phyloP scores from a whole-genome alignment of 371 early-diverging fungal genomes.

The Massospora cicadina region DNA sequence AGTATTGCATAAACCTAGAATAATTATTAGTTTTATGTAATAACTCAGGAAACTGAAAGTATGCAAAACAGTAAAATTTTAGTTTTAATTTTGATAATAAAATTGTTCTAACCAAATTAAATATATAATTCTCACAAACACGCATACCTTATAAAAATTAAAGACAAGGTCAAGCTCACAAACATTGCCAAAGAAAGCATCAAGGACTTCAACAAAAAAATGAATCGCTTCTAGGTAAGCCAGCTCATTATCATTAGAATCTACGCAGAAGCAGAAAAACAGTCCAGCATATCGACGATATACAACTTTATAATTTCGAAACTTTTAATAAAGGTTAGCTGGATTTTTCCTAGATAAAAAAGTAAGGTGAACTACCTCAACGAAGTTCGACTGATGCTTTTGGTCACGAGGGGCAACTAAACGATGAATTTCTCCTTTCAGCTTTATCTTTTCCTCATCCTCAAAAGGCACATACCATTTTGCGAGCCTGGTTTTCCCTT shows the following conservation, averaged over 20 bases:
- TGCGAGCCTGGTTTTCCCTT: slow-evolving; percentile 89
- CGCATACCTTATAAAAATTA: slow-evolving; percentile 81
- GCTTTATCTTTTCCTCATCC: slow-evolving; percentile 81
- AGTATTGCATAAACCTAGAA: slow-evolving; percentile 81
- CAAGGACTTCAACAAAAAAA: slow-evolving; percentile 93
- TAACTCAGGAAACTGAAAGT: slow-evolving; percentile 4
- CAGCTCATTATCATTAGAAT: slow-evolving; percentile 91
- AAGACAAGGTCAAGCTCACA: slow-evolving; percentile 95
- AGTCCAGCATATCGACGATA: slow-evolving; percentile 93
- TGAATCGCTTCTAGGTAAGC: slow-evolving; percentile 90
- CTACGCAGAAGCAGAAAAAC: slow-evolving; percentile 95
- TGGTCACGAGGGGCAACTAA: slow-evolving; percentile 90
- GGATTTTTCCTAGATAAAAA: background rate
- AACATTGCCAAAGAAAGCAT: slow-evolving; percentile 94
- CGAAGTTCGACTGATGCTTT: slow-evolving; percentile 90
- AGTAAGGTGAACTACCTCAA: slow-evolving; percentile 47
- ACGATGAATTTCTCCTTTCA: slow-evolving; percentile 88
- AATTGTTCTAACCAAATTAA: background rate
- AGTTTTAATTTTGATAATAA: background rate
- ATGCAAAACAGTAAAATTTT: slow-evolving; percentile 9
- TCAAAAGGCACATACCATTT: slow-evolving; percentile 92
- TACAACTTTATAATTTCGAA: slow-evolving; percentile 84
- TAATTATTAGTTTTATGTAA: background rate
- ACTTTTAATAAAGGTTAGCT: slow-evolving; percentile 22
- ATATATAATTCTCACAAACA: too few species aligned